Evolutionary conservation across 2,329 filamentous ascomycete genomes (phyloP), one percentile per base, ranked within the genome.

Genomic region (Fusarium coffeatum): DNA sequence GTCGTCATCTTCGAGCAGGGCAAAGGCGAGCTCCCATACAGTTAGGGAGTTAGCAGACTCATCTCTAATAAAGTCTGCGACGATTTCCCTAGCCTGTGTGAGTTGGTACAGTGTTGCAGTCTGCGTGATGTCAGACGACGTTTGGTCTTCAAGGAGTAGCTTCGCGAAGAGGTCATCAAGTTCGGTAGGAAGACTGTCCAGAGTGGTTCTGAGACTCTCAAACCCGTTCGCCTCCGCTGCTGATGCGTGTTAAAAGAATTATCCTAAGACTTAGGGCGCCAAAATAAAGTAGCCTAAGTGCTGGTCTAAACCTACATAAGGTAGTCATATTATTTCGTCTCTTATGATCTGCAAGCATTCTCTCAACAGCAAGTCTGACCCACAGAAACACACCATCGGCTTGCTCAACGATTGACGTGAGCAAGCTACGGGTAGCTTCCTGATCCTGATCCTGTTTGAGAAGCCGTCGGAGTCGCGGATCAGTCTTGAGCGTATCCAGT

Each of bases 341-440:
- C 15, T 63, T 47, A 16, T 41, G 41, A 3, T 40, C 15, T 28
- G 20, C 56, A 10, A 63, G 46, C 56, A 63, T 47, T 6, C 59
- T 47, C 16, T 63, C 59, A 23, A 63, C 32, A 18, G 59, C 59
- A 0, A 63, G 59, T 8, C 59, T 46, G 8, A 62, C 64, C 64
- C 64, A 66, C 9, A 66, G 20, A 15, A 66, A 66, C 12, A 66
- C 64, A 1, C 64, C 64, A 4, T 50, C 41, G 4, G 64, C 56
- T 6, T 66, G 27, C 5, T 55, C 22, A 3, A 66, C 49, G 4
- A 55, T 8, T 3, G 40, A 20, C 15, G 46, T 43, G 16, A 66
- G 32, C 7, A 66, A 37, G 11, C 5, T 2, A 11, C 25, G 57
- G 13, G 23, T 27, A 1, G 40, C 12, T 3, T 62, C 40, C 1